Evolutionary conservation across 495 filamentous ascomycete genomes (phyloP).

Genomic region (Tetracladium marchalianum): DNA sequence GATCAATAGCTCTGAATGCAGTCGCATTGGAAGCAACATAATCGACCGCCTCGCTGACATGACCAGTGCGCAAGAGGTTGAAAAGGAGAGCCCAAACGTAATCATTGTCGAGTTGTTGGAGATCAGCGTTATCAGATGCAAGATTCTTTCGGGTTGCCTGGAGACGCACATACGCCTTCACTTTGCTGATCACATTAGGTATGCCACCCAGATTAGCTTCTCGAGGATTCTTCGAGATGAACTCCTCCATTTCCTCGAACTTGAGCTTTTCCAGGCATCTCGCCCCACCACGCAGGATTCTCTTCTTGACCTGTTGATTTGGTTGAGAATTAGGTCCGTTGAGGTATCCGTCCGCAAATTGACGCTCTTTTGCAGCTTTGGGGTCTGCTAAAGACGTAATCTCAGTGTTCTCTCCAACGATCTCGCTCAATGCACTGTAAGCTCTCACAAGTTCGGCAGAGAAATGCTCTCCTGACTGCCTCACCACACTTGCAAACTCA

Average conservation of each 20-base stretch:
- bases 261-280: constrained; percentile 65
- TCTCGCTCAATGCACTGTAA: constrained; percentile 66
- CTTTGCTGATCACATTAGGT: constrained; percentile 77
- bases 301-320: constrained; percentile 54
- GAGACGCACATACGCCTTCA: constrained; percentile 82
- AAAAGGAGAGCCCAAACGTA: constrained; percentile 92
- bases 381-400: constrained; percentile 40
- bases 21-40: constrained; percentile 70
- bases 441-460: constrained; percentile 63
- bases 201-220: constrained; percentile 87
- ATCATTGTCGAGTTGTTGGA: constrained; percentile 67
- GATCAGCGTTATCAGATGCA: constrained; percentile 57
- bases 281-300: constrained; percentile 68
- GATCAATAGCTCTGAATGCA: constrained; percentile 80
- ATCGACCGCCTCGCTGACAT: constrained; percentile 70
- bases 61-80: constrained; percentile 80
- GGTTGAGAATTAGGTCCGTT: constrained; percentile 52
- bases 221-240: constrained; percentile 70
- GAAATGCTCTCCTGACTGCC: constrained; percentile 51
- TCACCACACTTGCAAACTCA: constrained; percentile 63
- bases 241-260: constrained; percentile 58
- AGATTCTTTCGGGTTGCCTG: constrained; percentile 68
- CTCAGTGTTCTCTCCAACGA: constrained; percentile 55
- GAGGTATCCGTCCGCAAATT: constrained; percentile 63
- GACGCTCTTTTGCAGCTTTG: constrained; percentile 57